Percentiles rank a stretch among this genome's conserved stretches.
Conservation (phyloP, 2,329 filamentous ascomycete species). For the Beauveria asiatica region DNA sequence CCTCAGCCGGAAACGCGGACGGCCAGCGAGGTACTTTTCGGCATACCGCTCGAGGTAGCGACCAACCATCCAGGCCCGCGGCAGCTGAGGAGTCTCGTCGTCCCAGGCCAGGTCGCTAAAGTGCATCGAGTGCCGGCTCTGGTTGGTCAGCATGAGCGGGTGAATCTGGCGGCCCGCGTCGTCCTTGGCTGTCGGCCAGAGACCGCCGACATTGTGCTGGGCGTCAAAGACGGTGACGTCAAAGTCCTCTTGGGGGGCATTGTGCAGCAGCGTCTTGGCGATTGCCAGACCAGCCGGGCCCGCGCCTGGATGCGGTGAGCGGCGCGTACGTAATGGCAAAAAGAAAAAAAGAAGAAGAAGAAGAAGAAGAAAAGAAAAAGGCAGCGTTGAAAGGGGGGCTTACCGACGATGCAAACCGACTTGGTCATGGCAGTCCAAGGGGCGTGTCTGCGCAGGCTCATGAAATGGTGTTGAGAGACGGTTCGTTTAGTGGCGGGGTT, state of each 20-base stretch:
- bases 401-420: conserved; percentile 34
- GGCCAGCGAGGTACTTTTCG: conserved; percentile 43
- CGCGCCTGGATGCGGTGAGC: conserved; percentile 40
- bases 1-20: conserved; percentile 34
- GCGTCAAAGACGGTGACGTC: conserved; percentile 63
- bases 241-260: conserved; percentile 47
- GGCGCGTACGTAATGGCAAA: neutral
- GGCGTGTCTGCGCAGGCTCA: conserved; percentile 8
- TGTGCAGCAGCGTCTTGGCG: conserved; percentile 63
- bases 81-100: conserved; percentile 52
- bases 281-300: conserved; percentile 61
- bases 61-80: conserved; percentile 69
- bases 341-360: neutral
- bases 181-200: conserved; percentile 57
- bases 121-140: conserved; percentile 67
- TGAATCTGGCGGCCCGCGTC: conserved; percentile 48
- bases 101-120: conserved; percentile 68
- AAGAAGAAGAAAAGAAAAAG: too few species aligned
- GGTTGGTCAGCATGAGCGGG: conserved; percentile 63
- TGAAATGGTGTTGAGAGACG: neutral
- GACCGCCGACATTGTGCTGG: conserved; percentile 57
- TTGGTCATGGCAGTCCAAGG: conserved; percentile 25
- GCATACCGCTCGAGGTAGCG: conserved; percentile 60
- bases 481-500: neutral
- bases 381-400: neutral